phyloP scores from a whole-genome alignment of 495 filamentous ascomycete genomes.

The Saxispiralis lemnorum region DNA sequence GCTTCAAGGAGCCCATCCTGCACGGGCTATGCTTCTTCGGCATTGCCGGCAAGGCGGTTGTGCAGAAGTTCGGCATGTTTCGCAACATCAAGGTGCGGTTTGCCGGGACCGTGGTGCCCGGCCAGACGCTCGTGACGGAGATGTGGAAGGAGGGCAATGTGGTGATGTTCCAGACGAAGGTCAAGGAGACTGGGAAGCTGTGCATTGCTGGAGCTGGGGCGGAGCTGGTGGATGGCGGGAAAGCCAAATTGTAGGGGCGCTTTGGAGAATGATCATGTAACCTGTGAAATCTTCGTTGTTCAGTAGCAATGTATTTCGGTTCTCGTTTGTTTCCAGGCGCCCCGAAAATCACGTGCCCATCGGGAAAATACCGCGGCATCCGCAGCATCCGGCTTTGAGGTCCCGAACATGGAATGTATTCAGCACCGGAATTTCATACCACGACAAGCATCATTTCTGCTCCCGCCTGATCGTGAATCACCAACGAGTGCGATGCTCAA shows the following conservation, averaged over 20 bases:
- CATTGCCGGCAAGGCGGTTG: constrained; percentile 75
- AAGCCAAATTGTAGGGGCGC: constrained; percentile 36
- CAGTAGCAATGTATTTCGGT: too few relatives aligned
- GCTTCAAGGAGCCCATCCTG: constrained; percentile 87
- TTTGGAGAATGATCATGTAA: background rate
- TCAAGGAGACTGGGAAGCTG: constrained; percentile 91
- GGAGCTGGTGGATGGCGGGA: constrained; percentile 46
- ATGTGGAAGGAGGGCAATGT: constrained; percentile 93
- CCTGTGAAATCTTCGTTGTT: too few relatives aligned
- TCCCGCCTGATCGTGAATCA: too few relatives aligned
- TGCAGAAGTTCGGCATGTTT: constrained; percentile 64
- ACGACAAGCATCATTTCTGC: too few relatives aligned
- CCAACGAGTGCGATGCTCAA: too few relatives aligned
- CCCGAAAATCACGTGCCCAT: too few relatives aligned
- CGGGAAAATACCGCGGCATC: too few relatives aligned
- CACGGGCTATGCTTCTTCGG: constrained; percentile 95
- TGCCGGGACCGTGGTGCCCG: constrained; percentile 78
- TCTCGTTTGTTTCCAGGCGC: too few relatives aligned
- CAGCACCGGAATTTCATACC: too few relatives aligned
- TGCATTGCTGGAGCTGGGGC: constrained; percentile 76
- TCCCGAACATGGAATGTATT: too few relatives aligned
- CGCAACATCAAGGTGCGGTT: constrained; percentile 95
- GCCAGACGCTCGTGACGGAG: constrained; percentile 87
- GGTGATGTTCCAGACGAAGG: constrained; percentile 81
- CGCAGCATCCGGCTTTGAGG: too few relatives aligned